phyloP scores from a whole-genome alignment of 176 grass and related monocot species.

The Thalia dealbata region DNA sequence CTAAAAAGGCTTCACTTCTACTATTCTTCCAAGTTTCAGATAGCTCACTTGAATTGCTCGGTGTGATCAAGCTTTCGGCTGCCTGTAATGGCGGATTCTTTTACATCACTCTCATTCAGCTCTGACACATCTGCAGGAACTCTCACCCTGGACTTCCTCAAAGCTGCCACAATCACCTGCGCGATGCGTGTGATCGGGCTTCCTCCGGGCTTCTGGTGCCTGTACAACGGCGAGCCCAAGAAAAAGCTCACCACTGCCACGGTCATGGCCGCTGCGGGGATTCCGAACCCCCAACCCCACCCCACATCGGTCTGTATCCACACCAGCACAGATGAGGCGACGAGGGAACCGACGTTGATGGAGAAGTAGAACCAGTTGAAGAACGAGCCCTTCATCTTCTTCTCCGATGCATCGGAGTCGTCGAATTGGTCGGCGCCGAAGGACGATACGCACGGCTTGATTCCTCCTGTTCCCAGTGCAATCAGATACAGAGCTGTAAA shows the following conservation, averaged over 20 bases:
- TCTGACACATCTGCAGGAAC: neutral
- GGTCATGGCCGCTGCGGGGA: constrained; percentile 1
- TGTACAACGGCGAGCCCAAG: constrained; percentile 9
- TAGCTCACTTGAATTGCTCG: constrained; percentile 2
- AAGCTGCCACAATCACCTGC: constrained; percentile 3
- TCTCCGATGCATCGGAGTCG: neutral
- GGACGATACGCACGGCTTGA: constrained; percentile 13
- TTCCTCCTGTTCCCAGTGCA: constrained; percentile 3
- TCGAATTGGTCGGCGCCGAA: constrained; percentile 17
- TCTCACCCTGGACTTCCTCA: constrained; percentile 1
- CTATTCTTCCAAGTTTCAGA: no score
- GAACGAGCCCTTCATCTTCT: constrained; percentile 19
- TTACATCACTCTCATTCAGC: neutral
- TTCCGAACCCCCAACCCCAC: constrained; percentile 14
- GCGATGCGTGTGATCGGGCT: neutral
- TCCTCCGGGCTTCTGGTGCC: constrained; percentile 13
- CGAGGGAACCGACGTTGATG: constrained; percentile 9
- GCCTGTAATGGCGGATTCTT: neutral
- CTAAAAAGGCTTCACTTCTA: no score
- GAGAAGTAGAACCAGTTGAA: constrained; percentile 19
- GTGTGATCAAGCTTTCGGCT: constrained; percentile 14
- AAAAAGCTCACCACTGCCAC: constrained; percentile 5
- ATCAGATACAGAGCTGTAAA: constrained; percentile 2
- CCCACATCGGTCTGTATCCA: constrained; percentile 11
- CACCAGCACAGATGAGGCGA: constrained; percentile 10